These are phyloP conservation scores for Crithidia thermophila DNA, from an alignment of 208 protist genomes.

Conservation along the genomic window DNA sequence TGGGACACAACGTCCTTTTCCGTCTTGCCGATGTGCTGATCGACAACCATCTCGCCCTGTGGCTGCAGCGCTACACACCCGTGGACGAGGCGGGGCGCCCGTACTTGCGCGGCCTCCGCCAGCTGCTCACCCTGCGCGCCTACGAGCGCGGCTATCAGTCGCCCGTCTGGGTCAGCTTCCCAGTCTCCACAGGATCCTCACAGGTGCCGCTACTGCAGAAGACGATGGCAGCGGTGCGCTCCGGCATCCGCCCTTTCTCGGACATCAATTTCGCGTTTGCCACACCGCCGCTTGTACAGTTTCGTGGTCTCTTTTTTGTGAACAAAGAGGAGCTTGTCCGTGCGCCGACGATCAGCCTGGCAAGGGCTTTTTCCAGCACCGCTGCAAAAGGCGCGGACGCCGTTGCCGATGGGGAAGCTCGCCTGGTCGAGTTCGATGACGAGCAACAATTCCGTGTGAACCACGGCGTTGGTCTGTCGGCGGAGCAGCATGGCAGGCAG, in stretches of 20 bases:
- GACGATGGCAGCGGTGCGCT: not conserved
- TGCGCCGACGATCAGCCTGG: not conserved
- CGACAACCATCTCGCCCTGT: constrained; percentile 18
- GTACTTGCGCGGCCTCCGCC: constrained; percentile 39
- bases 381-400: too few relatives aligned
- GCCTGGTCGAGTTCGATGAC: too few relatives aligned
- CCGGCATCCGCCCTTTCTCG: not conserved
- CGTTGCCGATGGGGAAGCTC: too few relatives aligned
- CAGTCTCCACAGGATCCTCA: not conserved
- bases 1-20: constrained; percentile 32
- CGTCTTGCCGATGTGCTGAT: constrained; percentile 52
- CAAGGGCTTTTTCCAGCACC: too few relatives aligned
- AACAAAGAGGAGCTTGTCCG: constrained; percentile 23
- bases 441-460: too few relatives aligned
- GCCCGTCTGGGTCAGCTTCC: constrained; percentile 42
- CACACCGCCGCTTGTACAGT: constrained; percentile 9
- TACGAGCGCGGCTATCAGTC: constrained; percentile 58
- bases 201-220: not conserved
- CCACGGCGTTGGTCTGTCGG: not conserved
- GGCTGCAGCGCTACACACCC: constrained; percentile 58
- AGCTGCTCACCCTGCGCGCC: constrained; percentile 59
- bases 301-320: constrained; percentile 16
- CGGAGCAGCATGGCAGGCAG: too few relatives aligned
- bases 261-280: not conserved
- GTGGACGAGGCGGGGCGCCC: constrained; percentile 33